phyloP scores from a whole-genome alignment of 2,329 filamentous ascomycete genomes.

The Hypoxylon sp. region DNA sequence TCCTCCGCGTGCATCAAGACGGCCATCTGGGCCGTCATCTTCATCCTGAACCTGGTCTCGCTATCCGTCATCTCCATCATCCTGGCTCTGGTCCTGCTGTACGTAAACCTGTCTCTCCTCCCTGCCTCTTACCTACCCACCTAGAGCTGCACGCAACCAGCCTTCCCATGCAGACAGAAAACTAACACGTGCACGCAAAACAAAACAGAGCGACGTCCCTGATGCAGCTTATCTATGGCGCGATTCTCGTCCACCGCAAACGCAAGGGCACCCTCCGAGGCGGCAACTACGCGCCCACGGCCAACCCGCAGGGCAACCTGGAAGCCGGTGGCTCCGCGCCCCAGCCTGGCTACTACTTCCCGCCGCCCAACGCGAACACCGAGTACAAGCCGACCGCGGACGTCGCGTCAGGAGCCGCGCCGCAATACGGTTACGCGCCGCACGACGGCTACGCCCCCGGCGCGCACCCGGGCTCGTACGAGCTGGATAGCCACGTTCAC shows the following conservation, averaged over 20 bases:
- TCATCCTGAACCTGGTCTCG: constrained; percentile 35
- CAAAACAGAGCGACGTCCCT: constrained; percentile 37
- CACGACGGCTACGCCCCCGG: neutral
- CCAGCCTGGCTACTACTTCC: constrained; percentile 26
- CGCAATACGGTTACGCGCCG: constrained; percentile 19
- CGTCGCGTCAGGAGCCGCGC: constrained; percentile 9
- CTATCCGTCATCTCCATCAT: constrained; percentile 31
- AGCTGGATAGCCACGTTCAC: constrained; percentile 28
- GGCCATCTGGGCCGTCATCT: constrained; percentile 40
- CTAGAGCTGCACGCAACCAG: neutral
- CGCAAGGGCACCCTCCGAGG: constrained; percentile 40
- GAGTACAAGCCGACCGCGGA: constrained; percentile 40
- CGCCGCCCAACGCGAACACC: constrained; percentile 23
- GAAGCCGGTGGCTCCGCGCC: constrained; percentile 14
- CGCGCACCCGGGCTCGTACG: constrained; percentile 20
- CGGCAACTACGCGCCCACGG: constrained; percentile 40
- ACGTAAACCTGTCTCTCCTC: constrained; percentile 12
- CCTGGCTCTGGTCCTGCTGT: constrained; percentile 33
- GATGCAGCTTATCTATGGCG: constrained; percentile 43
- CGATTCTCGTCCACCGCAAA: constrained; percentile 43
- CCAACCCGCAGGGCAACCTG: constrained; percentile 32
- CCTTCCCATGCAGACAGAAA: neutral
- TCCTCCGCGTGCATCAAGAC: constrained; percentile 43
- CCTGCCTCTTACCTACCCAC: neutral
- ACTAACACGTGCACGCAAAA: neutral